A percentile compares a stretch with the other conserved stretches of the same genome.
Evolutionary conservation across 2,329 filamentous ascomycete species (phyloP).

Genomic region (Verruconis gallopava): DNA sequence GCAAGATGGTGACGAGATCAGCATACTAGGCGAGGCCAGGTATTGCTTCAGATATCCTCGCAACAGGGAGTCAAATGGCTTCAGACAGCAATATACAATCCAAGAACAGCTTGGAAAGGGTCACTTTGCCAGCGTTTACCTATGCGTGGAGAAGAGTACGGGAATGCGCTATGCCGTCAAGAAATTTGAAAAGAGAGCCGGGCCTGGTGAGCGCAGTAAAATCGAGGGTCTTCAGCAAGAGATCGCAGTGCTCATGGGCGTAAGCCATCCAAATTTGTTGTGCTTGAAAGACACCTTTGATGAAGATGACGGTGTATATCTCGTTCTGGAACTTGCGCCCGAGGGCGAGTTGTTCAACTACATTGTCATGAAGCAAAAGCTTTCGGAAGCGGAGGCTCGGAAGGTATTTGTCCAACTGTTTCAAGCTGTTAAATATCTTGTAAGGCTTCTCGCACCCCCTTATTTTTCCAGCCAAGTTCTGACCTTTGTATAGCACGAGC

Average conservation of each 20-base stretch:
- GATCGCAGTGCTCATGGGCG: constrained; percentile 92
- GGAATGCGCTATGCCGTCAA: constrained; percentile 85
- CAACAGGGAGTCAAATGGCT: constrained; percentile 58
- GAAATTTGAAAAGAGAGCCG: constrained; percentile 75
- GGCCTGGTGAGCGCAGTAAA: constrained; percentile 72
- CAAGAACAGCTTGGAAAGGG: constrained; percentile 83
- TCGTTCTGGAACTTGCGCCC: constrained; percentile 78
- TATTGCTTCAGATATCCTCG: constrained; percentile 89
- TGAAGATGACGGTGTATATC: constrained; percentile 77
- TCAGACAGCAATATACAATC: constrained; percentile 75
- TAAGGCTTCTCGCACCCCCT: constrained; percentile 33
- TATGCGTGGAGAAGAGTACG: constrained; percentile 74
- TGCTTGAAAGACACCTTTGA: constrained; percentile 94
- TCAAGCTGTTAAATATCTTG: constrained; percentile 87
- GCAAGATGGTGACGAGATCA: constrained; percentile 80
- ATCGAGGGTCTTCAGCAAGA: constrained; percentile 84
- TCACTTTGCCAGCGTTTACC: constrained; percentile 86
- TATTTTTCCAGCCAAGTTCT: constrained; percentile 14
- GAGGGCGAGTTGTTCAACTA: constrained; percentile 94
- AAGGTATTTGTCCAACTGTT: constrained; percentile 87
- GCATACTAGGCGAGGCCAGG: constrained; percentile 68
- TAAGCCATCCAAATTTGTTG: constrained; percentile 84
- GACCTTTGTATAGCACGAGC: constrained; percentile 58
- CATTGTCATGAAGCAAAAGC: constrained; percentile 81
- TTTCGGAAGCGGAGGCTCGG: constrained; percentile 71